phyloP scores from a whole-genome alignment of 306 rosid species.

The Rosa persica region DNA sequence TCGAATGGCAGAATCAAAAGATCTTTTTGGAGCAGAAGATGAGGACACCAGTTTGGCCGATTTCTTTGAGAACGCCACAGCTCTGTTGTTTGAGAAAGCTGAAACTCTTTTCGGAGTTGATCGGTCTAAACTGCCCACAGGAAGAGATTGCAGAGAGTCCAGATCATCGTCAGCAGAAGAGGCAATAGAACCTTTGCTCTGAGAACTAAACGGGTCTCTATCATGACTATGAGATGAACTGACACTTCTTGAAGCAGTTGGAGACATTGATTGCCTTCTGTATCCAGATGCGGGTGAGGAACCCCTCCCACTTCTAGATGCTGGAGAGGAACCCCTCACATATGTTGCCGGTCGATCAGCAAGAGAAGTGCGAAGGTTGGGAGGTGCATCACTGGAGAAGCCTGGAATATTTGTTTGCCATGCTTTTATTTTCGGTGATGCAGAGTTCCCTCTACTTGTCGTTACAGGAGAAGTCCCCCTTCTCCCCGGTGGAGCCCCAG shows the following conservation, averaged over 20 bases:
- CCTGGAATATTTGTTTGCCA: conserved; percentile 91
- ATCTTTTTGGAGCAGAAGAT: conserved; percentile 70
- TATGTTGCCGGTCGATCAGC: conserved; percentile 80
- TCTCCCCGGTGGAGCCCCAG: conserved; percentile 45
- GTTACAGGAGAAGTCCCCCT: conserved; percentile 76
- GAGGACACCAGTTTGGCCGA: conserved; percentile 53
- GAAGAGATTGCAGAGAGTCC: conserved; percentile 68
- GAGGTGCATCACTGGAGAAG: conserved; percentile 80
- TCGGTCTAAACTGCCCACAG: conserved; percentile 61
- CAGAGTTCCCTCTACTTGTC: conserved; percentile 66
- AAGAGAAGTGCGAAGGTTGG: conserved; percentile 82
- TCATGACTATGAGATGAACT: conserved; percentile 75
- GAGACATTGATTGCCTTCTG: conserved; percentile 75
- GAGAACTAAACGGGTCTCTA: conserved; percentile 67
- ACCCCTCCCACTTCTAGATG: conserved; percentile 63
- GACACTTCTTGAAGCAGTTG: conserved; percentile 75
- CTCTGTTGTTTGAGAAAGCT: conserved; percentile 50
- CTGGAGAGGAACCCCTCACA: conserved; percentile 90
- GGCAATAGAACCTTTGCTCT: conserved; percentile 74
- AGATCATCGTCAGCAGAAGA: conserved; percentile 85
- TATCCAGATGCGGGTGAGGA: conserved; percentile 42
- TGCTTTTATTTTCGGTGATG: conserved; percentile 83
- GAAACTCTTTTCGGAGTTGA: conserved; percentile 48
- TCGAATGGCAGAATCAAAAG: conserved; percentile 66
- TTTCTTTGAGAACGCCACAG: conserved; percentile 57